Evolutionary conservation across 352 stramenopile species (phyloP), one percentile per base, ranked within the genome.

Genomic region (Aphanomyces stellatus): DNA sequence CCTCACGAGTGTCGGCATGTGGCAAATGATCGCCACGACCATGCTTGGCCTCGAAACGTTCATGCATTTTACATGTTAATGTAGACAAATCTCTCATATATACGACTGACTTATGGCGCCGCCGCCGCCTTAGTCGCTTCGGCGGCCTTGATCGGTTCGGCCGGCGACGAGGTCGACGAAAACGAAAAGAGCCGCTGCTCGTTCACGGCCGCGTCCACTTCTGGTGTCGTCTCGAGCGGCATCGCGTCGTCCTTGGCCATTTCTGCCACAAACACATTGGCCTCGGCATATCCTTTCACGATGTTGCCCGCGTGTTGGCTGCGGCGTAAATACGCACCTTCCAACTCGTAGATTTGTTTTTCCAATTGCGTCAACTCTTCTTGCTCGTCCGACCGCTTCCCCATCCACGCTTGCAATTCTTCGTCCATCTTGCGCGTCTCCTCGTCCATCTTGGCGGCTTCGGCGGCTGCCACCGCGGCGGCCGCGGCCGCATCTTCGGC

Each of bases 261-360:
- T 69, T 92, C 89, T 51, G 77, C 80, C 65, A 92, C 88, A 24
- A 81, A 76, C 34, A 88, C 79, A 33, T 81, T 77, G 41, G 80
- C 72, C 60, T 90, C 79, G 27, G 81, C 83, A 80, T 80, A 92
- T 34, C 83, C 83, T 25, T 75, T 80, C 24, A 88, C 72, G 8
- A 89, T 74, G 73, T 92, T 92, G 72, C 83, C 83, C 51, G 89
- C 80, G 27, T 82, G 71, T 49, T 86, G 60, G 46, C 80, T 90
- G 42, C 89, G 80, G 30, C 77, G 74, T 65, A 92, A 68, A 33
- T 85, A 90, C 40, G 76, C 80, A 25, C 89, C 83, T 72, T 92
- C 83, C 25, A 88, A 73, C 72, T 92, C 83, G 48, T 76, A 89
- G 34, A 92, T 76, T 71, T 88, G 87, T 62, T 78, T 72, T 56